Conservation (phyloP, 805 yeast species). For the Metschnikowia drakensbergensis region DNA sequence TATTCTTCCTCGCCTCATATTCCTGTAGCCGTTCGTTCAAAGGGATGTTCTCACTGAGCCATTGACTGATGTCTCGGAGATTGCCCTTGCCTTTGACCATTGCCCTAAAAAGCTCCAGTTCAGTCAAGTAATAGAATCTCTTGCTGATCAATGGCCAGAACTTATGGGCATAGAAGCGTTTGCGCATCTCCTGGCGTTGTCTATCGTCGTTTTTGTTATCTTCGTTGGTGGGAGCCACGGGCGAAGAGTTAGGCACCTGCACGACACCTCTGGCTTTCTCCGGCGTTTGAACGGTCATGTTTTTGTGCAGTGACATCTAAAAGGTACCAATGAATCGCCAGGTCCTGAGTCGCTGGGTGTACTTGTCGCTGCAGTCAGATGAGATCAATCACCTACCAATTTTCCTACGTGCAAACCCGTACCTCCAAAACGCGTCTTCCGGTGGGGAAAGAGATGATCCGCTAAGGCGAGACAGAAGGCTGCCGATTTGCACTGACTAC, state of each 20-base stretch:
- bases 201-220: conserved; percentile 12
- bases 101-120: conserved; percentile 39
- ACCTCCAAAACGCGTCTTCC: conserved; percentile 1
- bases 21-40: conserved; percentile 14
- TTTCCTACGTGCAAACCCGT: background rate
- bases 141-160: conserved; percentile 37
- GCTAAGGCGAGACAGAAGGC: too few species aligned
- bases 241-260: conserved; percentile 43
- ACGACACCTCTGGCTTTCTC: conserved; percentile 16
- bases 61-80: conserved; percentile 36
- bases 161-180: conserved; percentile 33
- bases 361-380: background rate
- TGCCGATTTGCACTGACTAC: too few species aligned
- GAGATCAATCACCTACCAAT: conserved; percentile 1
- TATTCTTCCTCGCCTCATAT: conserved; percentile 13
- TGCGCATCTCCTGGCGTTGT: conserved; percentile 22
- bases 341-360: background rate
- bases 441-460: background rate
- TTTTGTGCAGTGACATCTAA: background rate
- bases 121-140: conserved; percentile 37
- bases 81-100: conserved; percentile 43
- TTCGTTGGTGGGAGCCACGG: conserved; percentile 20
- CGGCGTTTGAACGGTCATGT: conserved; percentile 15
- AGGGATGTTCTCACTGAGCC: conserved; percentile 32
- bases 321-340: background rate